Base-by-base conservation (phyloP, 1,139 yeast species). In the Yamadazyma triangularis region DNA sequence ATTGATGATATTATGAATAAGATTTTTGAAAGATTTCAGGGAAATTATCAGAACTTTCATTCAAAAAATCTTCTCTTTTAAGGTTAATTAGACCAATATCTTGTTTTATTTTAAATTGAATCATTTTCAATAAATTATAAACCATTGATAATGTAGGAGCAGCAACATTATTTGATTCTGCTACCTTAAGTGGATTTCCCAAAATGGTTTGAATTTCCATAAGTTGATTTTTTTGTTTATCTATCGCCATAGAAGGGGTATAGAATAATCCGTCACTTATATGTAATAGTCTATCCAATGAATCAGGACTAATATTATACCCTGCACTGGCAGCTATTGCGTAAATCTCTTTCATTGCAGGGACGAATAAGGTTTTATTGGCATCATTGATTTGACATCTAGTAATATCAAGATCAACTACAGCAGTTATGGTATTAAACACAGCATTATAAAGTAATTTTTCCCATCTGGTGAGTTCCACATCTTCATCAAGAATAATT, bases 161-260 rank as follows among this genome's bases (percentile, higher is more conserved):
- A 0, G 57, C 50, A n/a, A 84, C 73, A 3, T 67, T 65, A 37
- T 76, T 69, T 33, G 61, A 62, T 28, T 61, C 51, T 2, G 88
- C 91, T 30, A 77, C 60, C 25, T 66, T 64, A 40, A 85, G 56
- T 0, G 91, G 87, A 48, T 79, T 82, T 2, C 91, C 89, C 32
- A 83, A 58, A 39, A 85, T 78, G 14, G 75, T 77, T 47, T 82
- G 88, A 31, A 79, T 58, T 53, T 85, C 94, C 48, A 82, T 69
- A 35, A 79, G 77, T 45, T 81, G 82, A 13, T 77, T 77, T 53
- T 81, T 80, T 36, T 83, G 70, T 19, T 71, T 64, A 51, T 83
- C 94, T 10, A 83, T 77, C 42, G 77, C 69, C 88, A 81, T 82
- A 13, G 88, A 79, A 1, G 91, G 91, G 24, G 70, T 58, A 50